Evolutionary conservation across 2,329 filamentous ascomycete genomes (phyloP), one percentile per base, ranked within the genome.

Genomic region (Penicillium sumatraense): DNA sequence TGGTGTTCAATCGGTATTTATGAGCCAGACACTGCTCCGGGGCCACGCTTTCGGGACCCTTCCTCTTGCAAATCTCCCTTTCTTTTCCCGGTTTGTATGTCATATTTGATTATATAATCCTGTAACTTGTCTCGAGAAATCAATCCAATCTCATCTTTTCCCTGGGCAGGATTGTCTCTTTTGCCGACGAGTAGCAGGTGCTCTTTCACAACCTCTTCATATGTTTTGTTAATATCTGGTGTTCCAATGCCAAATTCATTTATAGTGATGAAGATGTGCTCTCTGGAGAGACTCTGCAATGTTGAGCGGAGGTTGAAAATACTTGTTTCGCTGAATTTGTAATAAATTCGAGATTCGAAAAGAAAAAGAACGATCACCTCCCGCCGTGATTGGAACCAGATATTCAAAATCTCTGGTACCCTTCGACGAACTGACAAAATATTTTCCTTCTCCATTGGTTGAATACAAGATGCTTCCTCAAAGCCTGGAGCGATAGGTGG

Each of bases 51-150:
- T 27, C 26, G 26, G 10, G 26, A 27, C 10, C 26, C 26, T 27
- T 27, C 26, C 26, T 27, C 26, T 10, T 27, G 26, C 10, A 27
- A 10, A 10, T 27, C 24, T 51, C 35, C 29, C 21, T 56, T 56
- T 44, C 53, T 56, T 38, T 56, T 56, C 16, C 48, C 48, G 5
- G 13, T 48, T 11, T 44, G 21, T 29, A 56, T 13, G 23, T 56
- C 20, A 27, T 56, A 51, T 33, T 51, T 31, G 5, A 51, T 5
- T 20, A 56, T 18, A 20, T 56, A 56, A 14, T 56, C 48, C 14
- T 26, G 35, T 5, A 56, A 46, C 44, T 23, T 51, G 24, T 56
- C 53, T 9, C 42, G 7, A 21, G 35, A 56, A 2, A 56, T 51
- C 7, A 46, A 20, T 4, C 48, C 53, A 47, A 40, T 38, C 2